A percentile compares a stretch with the other conserved stretches of the same genome.
Conservation (phyloP, 2,329 filamentous ascomycete genomes). For the Hypoxylon sp. region DNA sequence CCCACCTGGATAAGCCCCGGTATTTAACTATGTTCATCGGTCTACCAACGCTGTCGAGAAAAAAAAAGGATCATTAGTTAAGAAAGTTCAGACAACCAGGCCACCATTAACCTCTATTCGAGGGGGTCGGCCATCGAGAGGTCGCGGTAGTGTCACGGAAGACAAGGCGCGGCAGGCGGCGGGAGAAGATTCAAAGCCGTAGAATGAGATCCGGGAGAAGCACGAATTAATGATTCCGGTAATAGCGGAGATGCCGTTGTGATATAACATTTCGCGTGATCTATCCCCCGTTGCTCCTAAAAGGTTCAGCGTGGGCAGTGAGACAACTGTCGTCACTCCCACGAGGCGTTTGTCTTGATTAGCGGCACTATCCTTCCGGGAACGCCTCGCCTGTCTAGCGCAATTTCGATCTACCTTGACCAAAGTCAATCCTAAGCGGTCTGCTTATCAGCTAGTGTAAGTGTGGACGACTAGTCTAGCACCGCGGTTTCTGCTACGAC, state of each 20-base stretch:
- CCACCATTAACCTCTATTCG: constrained; percentile 1
- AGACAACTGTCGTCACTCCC: constrained; percentile 23
- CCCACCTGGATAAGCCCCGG: not conserved
- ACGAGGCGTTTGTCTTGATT: constrained; percentile 17
- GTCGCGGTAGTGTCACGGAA: not conserved
- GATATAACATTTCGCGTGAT: constrained; percentile 2
- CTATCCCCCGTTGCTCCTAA: constrained; percentile 20
- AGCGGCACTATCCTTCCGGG: constrained; percentile 25
- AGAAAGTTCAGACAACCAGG: not conserved
- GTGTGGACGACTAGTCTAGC: constrained; percentile 23
- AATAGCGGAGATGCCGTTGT: constrained; percentile 9
- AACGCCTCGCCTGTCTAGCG: constrained; percentile 30
- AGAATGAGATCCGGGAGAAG: constrained; percentile 12
- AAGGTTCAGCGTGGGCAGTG: not conserved
- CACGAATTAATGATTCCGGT: constrained; percentile 10
- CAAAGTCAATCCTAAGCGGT: constrained; percentile 10
- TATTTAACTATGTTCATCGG: constrained; percentile 5
- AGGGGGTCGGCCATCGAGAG: not conserved
- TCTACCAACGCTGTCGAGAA: constrained; percentile 2
- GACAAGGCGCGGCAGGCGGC: not conserved
- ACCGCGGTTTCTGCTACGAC: constrained; percentile 28
- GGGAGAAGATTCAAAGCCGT: not conserved
- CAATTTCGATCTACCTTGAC: constrained; percentile 30
- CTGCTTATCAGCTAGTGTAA: constrained; percentile 16
- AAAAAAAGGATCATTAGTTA: not conserved